Evolutionary conservation across 2,329 filamentous ascomycete genomes (phyloP), one percentile per base, ranked within the genome.

Genomic region (Magnaporthales sp.): DNA sequence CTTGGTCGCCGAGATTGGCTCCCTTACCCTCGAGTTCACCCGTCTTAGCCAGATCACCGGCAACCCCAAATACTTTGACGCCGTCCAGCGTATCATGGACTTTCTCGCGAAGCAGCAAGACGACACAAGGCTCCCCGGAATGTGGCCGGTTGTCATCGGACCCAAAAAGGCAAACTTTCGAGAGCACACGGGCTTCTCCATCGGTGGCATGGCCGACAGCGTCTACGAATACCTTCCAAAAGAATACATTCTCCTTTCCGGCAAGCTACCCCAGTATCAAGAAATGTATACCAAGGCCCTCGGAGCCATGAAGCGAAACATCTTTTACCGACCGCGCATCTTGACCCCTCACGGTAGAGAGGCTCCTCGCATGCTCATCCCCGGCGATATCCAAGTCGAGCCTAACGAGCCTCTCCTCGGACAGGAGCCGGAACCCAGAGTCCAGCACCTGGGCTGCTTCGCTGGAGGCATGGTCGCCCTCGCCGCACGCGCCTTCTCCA

Each of bases 1-100:
- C 70, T 76, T 79, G 2, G 76, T 77, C 8, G 82, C 82, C 30
- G 80, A 79, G n/a, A 77, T 78, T 19, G 90, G 90, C 32, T 90
- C 89, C 10, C 80, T 93, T 67, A 87, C 86, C 9, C 76, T 94
- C 67, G 91, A 93, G 73, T 92, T 93, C 73, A 92, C 89, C 2
- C 81, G 91, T 6, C 80, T 94, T 62, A 87, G 88, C 24, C 91
- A 93, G 76, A 79, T 93, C 67, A 92, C 91, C 0, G 86, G 86
- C 64, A 82, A 92, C 68, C 77, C 84, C 66, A 92, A 89, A 74
- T 93, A 91, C 77, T 93, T 90, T 75, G 89, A 92, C 76, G 90
- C 89, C 5, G 84, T 91, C 66, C 88, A 90, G 69, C 84, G 89
- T n/a, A 84, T 94, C 68, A 92, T 90, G 69, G 81, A 88, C 71